Percentiles rank a stretch among this genome's conserved stretches.
phyloP scores from a whole-genome alignment of 2,329 filamentous ascomycete species.

The Chaetomium olivaceum region DNA sequence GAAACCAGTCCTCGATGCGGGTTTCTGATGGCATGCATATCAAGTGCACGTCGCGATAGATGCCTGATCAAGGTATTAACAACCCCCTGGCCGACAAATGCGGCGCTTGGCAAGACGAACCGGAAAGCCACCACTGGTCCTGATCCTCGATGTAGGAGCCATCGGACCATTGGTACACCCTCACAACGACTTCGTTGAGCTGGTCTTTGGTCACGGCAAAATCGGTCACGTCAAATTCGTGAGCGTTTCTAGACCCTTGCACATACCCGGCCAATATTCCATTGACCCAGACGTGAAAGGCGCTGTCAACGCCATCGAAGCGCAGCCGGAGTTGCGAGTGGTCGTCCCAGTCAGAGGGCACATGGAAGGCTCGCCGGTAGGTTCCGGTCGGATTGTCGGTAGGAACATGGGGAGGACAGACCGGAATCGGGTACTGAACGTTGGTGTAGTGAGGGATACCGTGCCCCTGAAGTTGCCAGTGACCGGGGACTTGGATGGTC shows the following conservation, averaged over 20 bases:
- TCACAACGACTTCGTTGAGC: conserved; percentile 59
- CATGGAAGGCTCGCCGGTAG: conserved; percentile 57
- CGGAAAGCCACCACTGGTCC: conserved; percentile 68
- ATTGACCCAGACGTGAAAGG: conserved; percentile 70
- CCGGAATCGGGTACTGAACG: conserved; percentile 64
- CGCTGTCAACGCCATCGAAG: conserved; percentile 72
- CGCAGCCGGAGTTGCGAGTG: conserved; percentile 58
- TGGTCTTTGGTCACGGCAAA: conserved; percentile 42
- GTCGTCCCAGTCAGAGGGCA: conserved; percentile 50
- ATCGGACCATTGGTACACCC: conserved; percentile 71
- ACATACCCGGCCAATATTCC: conserved; percentile 64
- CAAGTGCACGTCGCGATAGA: conserved; percentile 67
- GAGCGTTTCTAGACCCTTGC: conserved; percentile 67
- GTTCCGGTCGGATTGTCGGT: conserved; percentile 65
- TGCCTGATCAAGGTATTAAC: conserved; percentile 42
- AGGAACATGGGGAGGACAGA: conserved; percentile 63
- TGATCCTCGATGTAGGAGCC: conserved; percentile 70
- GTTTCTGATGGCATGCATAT: conserved; percentile 54
- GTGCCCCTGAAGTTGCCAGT: conserved; percentile 71
- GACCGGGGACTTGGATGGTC: conserved; percentile 61
- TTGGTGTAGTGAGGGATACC: conserved; percentile 70
- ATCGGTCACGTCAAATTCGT: conserved; percentile 67
- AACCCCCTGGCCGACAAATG: background rate
- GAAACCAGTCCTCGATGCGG: conserved; percentile 59
- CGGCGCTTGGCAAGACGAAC: conserved; percentile 34